phyloP scores from a whole-genome alignment of 148 eudicot genomes.

The Arbutus unedo region DNA sequence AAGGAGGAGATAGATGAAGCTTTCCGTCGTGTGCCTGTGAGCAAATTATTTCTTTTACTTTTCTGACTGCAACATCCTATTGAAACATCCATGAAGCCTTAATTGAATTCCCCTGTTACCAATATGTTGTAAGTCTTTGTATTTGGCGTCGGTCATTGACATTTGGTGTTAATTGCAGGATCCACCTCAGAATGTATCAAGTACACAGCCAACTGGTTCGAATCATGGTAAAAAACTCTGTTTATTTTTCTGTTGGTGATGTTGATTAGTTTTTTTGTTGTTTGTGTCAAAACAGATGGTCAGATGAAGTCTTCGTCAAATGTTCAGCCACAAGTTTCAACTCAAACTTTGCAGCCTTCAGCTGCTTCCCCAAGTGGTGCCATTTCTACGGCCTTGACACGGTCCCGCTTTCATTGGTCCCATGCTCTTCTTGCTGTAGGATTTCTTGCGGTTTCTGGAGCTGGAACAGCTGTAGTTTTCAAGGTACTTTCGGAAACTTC shows the following conservation, averaged over 20 bases:
- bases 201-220: constrained; percentile 44
- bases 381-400: constrained; percentile 35
- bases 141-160: constrained; percentile 5
- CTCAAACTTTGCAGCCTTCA: constrained; percentile 54
- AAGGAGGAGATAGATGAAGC: constrained; percentile 99
- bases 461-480: constrained; percentile 73
- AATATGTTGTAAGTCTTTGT: neutral
- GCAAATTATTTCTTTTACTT: constrained; percentile 19
- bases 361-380: constrained; percentile 41
- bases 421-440: constrained; percentile 83
- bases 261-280: neutral
- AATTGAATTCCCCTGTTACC: neutral
- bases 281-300: constrained; percentile 42
- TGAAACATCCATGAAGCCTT: neutral
- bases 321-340: constrained; percentile 43
- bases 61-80: neutral
- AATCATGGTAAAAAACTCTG: constrained; percentile 49
- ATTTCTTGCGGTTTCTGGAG: constrained; percentile 76
- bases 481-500: constrained; percentile 42
- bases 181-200: constrained; percentile 52
- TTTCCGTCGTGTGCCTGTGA: constrained; percentile 94
- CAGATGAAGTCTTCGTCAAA: constrained; percentile 48
- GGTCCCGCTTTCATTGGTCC: constrained; percentile 69
- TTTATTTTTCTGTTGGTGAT: neutral
- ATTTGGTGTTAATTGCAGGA: constrained; percentile 44